Evolutionary conservation across 768 basidiomycete species (phyloP), one percentile per base, ranked within the genome.

Genomic region (Agaricus blazei): DNA sequence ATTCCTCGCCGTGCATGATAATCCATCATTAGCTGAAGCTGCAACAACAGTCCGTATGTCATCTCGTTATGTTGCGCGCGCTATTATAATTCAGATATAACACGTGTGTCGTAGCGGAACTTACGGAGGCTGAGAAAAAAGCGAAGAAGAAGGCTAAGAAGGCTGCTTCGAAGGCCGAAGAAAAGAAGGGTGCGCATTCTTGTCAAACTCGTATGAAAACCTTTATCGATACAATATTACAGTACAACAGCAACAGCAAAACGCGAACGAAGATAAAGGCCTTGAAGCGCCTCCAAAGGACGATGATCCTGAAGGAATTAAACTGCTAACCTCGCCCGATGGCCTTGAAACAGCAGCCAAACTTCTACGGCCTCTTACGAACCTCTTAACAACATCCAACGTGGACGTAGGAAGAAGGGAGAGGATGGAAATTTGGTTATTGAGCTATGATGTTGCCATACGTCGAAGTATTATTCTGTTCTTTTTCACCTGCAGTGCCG

Each of bases 131-230:
- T 4, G 86, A 85, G 69, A 90, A 90, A 68, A 90, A 91, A 66
- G 88, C 88, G 0, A 85, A 85, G 66, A 91, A 90, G 70, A 93
- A 89, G 68, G 90, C 89, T 11, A 93, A 91, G 71, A 93, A 90
- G 67, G 78, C 60, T 0, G 85, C 84, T 1, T 75, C 77, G 59
- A 88, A 84, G 63, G 74, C 74, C 0, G 75, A 81, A 58, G 88
- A 87, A 50, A 89, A 90, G 70, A 91, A 91, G 74, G 75, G 90
- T 89, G 60, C 51, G 65, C 61, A 46, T 36, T 23, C 42, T 51
- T 19, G 24, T 27, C 40, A 2, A 15, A 5, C 9, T 19, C 19
- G 19, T 6, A n/a, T 41, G 12, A 19, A 12, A 14, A 41, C 3
- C 3, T 14, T 15, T 15, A 41, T 41, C 31, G 41, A 12, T 42